Percentiles rank a stretch among this genome's conserved stretches.
Conservation (phyloP, 441 rosid species). For the Aleurites moluccanus region DNA sequence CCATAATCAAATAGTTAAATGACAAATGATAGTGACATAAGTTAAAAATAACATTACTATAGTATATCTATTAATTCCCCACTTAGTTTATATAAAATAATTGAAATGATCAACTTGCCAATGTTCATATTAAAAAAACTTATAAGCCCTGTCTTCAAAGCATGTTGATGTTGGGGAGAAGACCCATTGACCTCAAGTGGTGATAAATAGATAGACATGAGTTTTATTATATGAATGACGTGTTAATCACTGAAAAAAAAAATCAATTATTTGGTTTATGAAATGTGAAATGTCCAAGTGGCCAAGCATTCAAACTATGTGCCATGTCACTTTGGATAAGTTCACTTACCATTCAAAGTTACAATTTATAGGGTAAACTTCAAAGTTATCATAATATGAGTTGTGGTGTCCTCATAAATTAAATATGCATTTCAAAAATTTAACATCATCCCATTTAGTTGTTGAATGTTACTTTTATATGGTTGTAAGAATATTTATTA, state of each 20-base stretch:
- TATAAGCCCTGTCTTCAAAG: neutral
- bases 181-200: neutral
- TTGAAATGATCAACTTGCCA: neutral
- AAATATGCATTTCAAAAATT: too few relatives aligned
- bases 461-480: too few relatives aligned
- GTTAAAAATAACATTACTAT: neutral
- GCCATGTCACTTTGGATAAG: conserved; percentile 5
- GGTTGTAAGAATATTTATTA: too few relatives aligned
- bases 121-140: neutral
- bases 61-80: neutral
- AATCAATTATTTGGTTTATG: neutral
- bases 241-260: neutral
- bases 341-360: neutral
- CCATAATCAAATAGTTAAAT: neutral
- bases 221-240: neutral
- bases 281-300: neutral
- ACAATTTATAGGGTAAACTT: too few relatives aligned
- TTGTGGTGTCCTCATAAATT: too few relatives aligned
- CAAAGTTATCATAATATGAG: too few relatives aligned
- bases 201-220: neutral
- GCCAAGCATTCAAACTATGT: neutral
- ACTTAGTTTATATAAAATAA: neutral
- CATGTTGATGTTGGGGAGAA: neutral
- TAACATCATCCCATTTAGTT: too few relatives aligned
- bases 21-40: neutral